Percentiles rank a stretch among this genome's conserved stretches.
Evolutionary conservation across 306 rosid species (phyloP).

Genomic region (Trichosanthes truncata): DNA sequence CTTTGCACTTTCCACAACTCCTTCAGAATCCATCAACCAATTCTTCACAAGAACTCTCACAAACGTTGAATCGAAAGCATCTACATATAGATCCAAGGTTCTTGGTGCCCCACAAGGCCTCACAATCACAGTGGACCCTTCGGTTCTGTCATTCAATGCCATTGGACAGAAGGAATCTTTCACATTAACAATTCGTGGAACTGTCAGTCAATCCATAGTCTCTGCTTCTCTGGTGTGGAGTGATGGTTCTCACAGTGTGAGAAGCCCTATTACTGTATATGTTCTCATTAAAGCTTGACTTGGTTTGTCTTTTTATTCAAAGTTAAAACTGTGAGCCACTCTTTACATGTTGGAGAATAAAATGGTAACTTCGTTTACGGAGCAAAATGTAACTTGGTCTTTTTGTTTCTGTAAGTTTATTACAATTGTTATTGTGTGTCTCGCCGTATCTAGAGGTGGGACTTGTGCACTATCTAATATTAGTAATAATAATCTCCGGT

Average conservation of each 20-base stretch:
- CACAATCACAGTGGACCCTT: not conserved
- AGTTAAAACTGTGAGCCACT: not conserved
- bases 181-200: not conserved
- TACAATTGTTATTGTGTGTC: not conserved
- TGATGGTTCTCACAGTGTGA: not conserved
- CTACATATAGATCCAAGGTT: not conserved
- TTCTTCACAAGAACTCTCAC: constrained; percentile 24
- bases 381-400: not conserved
- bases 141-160: not conserved
- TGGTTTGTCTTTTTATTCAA: not conserved
- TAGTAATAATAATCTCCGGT: no score
- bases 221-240: not conserved
- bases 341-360: not conserved
- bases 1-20: not conserved
- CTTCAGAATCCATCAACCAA: not conserved
- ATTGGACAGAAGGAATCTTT: not conserved
- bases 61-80: constrained; percentile 12
- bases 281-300: not conserved
- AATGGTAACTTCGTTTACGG: not conserved
- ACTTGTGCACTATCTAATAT: no score
- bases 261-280: not conserved
- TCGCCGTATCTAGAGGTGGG: not conserved
- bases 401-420: not conserved
- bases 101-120: not conserved
- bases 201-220: not conserved